Percentiles rank a stretch among this genome's conserved stretches.
phyloP scores from a whole-genome alignment of 2,329 filamentous ascomycete species.

The Fusarium redolens region DNA sequence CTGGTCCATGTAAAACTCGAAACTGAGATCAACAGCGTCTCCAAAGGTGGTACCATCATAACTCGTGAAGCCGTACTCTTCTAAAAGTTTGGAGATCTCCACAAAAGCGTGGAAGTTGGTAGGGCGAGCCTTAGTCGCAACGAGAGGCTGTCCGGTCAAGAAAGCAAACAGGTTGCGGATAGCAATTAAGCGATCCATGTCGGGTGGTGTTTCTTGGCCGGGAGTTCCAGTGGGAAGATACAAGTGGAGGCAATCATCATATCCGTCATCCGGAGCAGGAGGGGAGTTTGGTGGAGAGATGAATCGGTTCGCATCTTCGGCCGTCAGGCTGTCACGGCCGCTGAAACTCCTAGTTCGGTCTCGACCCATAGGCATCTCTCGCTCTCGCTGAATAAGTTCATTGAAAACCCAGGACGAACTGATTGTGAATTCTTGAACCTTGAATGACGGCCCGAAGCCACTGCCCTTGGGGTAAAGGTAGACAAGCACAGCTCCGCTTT shows the following conservation, averaged over 20 bases:
- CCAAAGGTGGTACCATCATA: conserved; percentile 70
- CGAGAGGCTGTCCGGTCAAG: conserved; percentile 70
- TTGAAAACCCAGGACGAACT: conserved; percentile 66
- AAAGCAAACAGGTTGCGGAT: conserved; percentile 75
- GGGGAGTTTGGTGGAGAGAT: conserved; percentile 54
- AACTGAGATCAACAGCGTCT: conserved; percentile 70
- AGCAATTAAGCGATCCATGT: conserved; percentile 67
- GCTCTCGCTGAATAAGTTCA: conserved; percentile 62
- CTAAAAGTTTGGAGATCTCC: conserved; percentile 64
- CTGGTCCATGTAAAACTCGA: conserved; percentile 81
- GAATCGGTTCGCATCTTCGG: conserved; percentile 60
- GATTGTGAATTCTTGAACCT: conserved; percentile 65
- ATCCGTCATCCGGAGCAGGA: conserved; percentile 49
- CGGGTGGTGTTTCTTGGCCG: conserved; percentile 49
- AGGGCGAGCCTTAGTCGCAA: conserved; percentile 65
- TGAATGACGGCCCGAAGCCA: conserved; percentile 68
- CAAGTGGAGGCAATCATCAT: conserved; percentile 58
- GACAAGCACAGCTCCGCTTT: conserved; percentile 66
- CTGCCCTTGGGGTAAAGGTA: conserved; percentile 66
- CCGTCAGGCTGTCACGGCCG: conserved; percentile 60
- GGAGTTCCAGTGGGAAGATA: conserved; percentile 62
- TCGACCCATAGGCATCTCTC: conserved; percentile 48
- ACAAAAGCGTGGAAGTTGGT: conserved; percentile 66
- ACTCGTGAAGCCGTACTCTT: conserved; percentile 68
- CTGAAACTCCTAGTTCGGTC: conserved; percentile 58